A percentile compares a stretch with the other conserved stretches of the same genome.
Evolutionary conservation across 176 grass and related monocot genomes (phyloP).

Genomic region (Avena atlantica): DNA sequence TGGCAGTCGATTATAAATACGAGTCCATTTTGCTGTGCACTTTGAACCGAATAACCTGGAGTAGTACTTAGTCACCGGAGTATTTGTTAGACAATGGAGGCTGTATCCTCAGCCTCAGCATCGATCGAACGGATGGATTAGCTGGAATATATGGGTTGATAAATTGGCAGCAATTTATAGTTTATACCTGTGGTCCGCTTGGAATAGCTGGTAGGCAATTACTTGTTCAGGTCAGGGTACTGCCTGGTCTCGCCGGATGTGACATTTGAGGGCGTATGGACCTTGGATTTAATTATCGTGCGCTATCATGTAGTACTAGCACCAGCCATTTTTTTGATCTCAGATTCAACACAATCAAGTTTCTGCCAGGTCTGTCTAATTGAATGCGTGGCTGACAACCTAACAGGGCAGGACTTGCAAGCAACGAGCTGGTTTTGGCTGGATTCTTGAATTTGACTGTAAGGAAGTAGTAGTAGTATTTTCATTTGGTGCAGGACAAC

Average conservation of each 20-base stretch:
- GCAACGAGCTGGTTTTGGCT: conserved; percentile 58
- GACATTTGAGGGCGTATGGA: conserved; percentile 52
- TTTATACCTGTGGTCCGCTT: conserved; percentile 39
- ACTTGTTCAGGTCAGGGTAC: conserved; percentile 44
- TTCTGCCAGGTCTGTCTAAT: conserved; percentile 51
- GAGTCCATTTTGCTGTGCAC: conserved; percentile 12
- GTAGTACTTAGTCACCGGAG: background rate
- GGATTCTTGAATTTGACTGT: conserved; percentile 53
- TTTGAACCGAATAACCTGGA: conserved; percentile 27
- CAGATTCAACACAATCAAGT: conserved; percentile 74
- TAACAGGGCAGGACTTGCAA: conserved; percentile 50
- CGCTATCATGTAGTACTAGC: conserved; percentile 37
- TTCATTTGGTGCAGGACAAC: conserved; percentile 42
- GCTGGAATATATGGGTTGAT: conserved; percentile 40
- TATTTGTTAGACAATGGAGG: background rate
- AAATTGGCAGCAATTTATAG: conserved; percentile 42
- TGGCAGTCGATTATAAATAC: background rate
- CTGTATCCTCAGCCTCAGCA: conserved; percentile 14
- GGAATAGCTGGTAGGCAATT: conserved; percentile 58
- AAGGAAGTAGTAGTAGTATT: conserved; percentile 33
- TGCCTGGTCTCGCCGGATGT: conserved; percentile 36
- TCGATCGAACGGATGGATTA: conserved; percentile 36
- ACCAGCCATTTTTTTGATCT: conserved; percentile 47
- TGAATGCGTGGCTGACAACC: conserved; percentile 55
- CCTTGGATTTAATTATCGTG: conserved; percentile 52